Conservation (phyloP, 73 alveolate genomes). For the Blepharisma japonicum region DNA sequence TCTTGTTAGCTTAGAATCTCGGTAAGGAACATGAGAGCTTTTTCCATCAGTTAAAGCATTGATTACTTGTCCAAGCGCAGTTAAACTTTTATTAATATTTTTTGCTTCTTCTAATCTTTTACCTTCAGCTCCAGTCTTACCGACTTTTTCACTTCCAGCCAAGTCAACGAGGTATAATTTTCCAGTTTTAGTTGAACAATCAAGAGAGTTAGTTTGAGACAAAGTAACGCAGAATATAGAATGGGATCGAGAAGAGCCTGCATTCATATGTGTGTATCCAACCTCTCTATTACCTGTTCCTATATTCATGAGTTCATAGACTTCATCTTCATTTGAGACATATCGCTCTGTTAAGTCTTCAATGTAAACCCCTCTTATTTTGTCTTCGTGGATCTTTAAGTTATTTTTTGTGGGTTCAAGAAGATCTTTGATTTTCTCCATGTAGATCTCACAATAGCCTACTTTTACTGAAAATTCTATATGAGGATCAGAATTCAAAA, state of each 20-base stretch:
- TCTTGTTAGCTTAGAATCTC: conserved; percentile 98
- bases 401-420: conserved; percentile 82
- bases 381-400: conserved; percentile 87
- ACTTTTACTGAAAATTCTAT: conserved; percentile 80
- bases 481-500: conserved; percentile 58
- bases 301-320: conserved; percentile 86
- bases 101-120: conserved; percentile 87
- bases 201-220: conserved; percentile 76
- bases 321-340: conserved; percentile 83
- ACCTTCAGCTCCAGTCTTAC: conserved; percentile 81
- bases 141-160: conserved; percentile 86
- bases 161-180: conserved; percentile 88
- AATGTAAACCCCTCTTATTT: conserved; percentile 91
- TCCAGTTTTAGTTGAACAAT: conserved; percentile 84
- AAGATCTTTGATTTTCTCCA: conserved; percentile 87
- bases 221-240: conserved; percentile 85
- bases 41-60: conserved; percentile 46
- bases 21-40: conserved; percentile 70
- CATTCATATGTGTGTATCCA: conserved; percentile 97
- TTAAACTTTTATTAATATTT: conserved; percentile 74
- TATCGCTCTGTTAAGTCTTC: conserved; percentile 90
- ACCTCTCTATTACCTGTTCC: conserved; percentile 92
- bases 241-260: conserved; percentile 90
- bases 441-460: conserved; percentile 84
- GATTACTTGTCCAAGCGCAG: conserved; percentile 83